A percentile compares a stretch with the other conserved stretches of the same genome.
Conservation (phyloP, 202 grass and related monocot genomes). For the Schoenoplectus tabernaemontani region DNA sequence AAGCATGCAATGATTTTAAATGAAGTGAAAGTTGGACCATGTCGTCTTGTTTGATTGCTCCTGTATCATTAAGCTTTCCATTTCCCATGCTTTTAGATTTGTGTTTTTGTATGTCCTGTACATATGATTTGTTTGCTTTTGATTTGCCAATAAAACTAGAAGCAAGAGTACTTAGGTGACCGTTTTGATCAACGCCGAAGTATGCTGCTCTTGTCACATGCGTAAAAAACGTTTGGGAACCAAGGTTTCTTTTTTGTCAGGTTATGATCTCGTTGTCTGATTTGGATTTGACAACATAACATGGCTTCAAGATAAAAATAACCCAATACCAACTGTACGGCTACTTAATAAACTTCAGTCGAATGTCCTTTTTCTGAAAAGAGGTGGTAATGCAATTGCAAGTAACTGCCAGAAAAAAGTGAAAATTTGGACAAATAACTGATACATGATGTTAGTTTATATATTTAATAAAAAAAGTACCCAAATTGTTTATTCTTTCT, state of each 20-base stretch:
- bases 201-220: background rate
- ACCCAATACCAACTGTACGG: background rate
- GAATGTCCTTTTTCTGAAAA: background rate
- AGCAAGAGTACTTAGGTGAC: constrained; percentile 23
- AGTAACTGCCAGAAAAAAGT: background rate
- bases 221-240: background rate
- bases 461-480: background rate
- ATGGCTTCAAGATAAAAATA: background rate
- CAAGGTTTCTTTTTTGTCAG: background rate
- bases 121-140: background rate
- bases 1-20: background rate
- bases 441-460: background rate
- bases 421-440: background rate
- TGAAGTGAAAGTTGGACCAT: constrained; percentile 18
- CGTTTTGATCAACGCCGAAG: constrained; percentile 24
- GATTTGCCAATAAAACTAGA: constrained; percentile 8
- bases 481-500: background rate
- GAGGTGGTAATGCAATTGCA: background rate
- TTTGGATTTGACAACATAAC: background rate
- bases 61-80: constrained; percentile 6
- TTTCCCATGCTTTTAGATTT: background rate
- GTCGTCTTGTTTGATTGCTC: background rate
- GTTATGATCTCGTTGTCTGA: background rate
- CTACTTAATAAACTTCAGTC: background rate
- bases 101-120: background rate